Evolutionary conservation across 176 grass and related monocot genomes (phyloP).

Genomic region (Avena atlantica): DNA sequence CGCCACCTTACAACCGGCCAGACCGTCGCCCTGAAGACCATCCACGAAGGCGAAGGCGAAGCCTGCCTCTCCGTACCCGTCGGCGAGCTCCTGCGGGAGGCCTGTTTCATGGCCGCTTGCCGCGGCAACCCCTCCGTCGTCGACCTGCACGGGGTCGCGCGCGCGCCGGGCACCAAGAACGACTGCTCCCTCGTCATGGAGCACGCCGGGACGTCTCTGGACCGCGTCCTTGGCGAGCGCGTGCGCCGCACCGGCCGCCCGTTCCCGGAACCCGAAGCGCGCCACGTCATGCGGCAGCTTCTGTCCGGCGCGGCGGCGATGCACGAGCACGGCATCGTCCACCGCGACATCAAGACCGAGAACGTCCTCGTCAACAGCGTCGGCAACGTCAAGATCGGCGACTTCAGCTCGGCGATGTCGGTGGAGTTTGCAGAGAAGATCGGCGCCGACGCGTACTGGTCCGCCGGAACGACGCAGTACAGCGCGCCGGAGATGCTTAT

Average conservation of each 20-base stretch:
- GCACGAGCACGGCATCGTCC: constrained; percentile 55
- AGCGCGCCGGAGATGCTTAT: too few relatives aligned
- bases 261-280: background rate
- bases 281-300: constrained; percentile 3
- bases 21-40: background rate
- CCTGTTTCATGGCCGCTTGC: too few relatives aligned
- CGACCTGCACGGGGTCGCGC: background rate
- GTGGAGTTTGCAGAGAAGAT: background rate
- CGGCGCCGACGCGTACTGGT: background rate
- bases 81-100: too few relatives aligned
- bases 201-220: too few relatives aligned
- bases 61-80: background rate
- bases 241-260: background rate
- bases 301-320: background rate
- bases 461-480: constrained; percentile 3
- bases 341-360: constrained; percentile 93
- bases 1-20: too few relatives aligned
- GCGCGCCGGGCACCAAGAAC: too few relatives aligned
- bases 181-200: too few relatives aligned
- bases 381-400: too few relatives aligned
- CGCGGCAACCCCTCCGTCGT: background rate
- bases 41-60: too few relatives aligned
- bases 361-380: constrained; percentile 61
- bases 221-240: background rate
- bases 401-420: background rate